Evolutionary conservation across 768 basidiomycete species (phyloP).

Genomic region (Lactifluus volemus): DNA sequence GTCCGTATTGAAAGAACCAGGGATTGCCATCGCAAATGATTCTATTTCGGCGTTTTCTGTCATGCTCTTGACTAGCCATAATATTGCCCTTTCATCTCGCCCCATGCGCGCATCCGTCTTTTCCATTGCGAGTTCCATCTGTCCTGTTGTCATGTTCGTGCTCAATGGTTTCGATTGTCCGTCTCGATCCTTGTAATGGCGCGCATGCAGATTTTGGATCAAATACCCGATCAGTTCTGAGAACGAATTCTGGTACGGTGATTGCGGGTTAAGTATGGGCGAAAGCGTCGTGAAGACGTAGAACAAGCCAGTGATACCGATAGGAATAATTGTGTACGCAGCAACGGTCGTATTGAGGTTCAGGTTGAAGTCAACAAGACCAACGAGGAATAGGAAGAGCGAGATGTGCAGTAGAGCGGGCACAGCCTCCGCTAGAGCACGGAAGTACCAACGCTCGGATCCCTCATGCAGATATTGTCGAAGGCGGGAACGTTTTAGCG

Average conservation of each 20-base stretch:
- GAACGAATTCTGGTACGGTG: conserved; percentile 8
- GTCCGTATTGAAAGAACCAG: neutral
- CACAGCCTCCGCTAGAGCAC: conserved; percentile 34
- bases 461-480: conserved; percentile 32
- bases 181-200: neutral
- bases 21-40: neutral
- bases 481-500: conserved; percentile 31
- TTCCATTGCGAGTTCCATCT: conserved; percentile 6
- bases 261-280: conserved; percentile 1
- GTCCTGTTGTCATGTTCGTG: neutral
- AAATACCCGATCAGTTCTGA: conserved; percentile 8
- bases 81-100: neutral
- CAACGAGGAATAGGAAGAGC: conserved; percentile 41
- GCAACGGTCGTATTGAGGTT: conserved; percentile 21
- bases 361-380: conserved; percentile 37
- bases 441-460: conserved; percentile 33
- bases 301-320: neutral
- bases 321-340: neutral
- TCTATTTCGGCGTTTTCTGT: conserved; percentile 3
- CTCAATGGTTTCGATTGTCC: neutral
- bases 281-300: conserved; percentile 15
- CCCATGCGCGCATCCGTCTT: neutral
- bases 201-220: neutral
- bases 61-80: neutral
- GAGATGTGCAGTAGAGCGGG: conserved; percentile 42